A percentile compares a stretch with the other conserved stretches of the same genome.
Conservation (phyloP, 176 grass and related monocot species). For the Triticum aestivum region IWGSC_CS_RefSeq_v2.1 NC_057800.1:556009049-556009548, state of each 20-base stretch:
- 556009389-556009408: slow-evolving; percentile 75
- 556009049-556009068: background rate
- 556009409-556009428: slow-evolving; percentile 96
- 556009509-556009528: background rate
- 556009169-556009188: slow-evolving; percentile 70
- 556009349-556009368: background rate
- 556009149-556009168: slow-evolving; percentile 74
- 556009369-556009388: slow-evolving; percentile 99
- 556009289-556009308: background rate
- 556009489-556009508: slow-evolving; percentile 4
- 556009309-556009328: background rate
- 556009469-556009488: slow-evolving; percentile 45
- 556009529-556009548: background rate
- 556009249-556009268: slow-evolving; percentile 90
- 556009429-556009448: slow-evolving; percentile 92
- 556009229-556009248: slow-evolving; percentile 81
- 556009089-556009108: background rate
- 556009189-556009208: slow-evolving; percentile 93
- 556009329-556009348: background rate
- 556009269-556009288: background rate
- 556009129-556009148: slow-evolving; percentile 46
- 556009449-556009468: slow-evolving; percentile 84
- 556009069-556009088: background rate
- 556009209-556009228: slow-evolving; percentile 90
- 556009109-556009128: slow-evolving; percentile 78